These are phyloP conservation scores for Suhomyces faveliae DNA, from an alignment of 805 yeast species.

Conservation along the genomic window DNA sequence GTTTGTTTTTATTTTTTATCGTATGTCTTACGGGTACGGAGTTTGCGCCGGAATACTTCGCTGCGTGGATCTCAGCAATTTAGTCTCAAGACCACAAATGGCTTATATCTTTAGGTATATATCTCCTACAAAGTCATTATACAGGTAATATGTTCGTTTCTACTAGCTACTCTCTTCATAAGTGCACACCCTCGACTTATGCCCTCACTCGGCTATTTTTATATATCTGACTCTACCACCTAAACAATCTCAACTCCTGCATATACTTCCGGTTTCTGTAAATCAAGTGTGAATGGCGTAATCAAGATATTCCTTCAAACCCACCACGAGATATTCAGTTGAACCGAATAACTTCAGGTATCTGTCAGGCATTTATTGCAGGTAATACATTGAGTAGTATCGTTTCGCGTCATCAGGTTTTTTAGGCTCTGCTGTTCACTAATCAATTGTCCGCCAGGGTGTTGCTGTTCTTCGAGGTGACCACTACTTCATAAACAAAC, in stretches of 20 bases:
- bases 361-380: background rate
- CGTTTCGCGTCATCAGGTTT: background rate
- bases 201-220: background rate
- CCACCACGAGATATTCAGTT: background rate
- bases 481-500: background rate
- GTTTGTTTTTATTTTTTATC: background rate
- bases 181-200: background rate
- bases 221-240: background rate
- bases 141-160: background rate
- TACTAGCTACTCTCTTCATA: background rate
- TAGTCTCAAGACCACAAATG: background rate
- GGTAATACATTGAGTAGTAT: background rate
- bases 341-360: background rate
- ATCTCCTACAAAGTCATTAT: background rate
- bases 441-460: background rate
- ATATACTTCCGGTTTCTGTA: background rate
- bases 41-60: background rate
- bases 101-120: background rate
- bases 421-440: background rate
- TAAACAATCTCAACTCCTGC: background rate
- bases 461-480: background rate
- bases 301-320: background rate
- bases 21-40: too few relatives aligned
- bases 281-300: slow-evolving; percentile 5
- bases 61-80: background rate